phyloP scores from a whole-genome alignment of 768 basidiomycete species.

The Phanerochaete carnosa region DNA sequence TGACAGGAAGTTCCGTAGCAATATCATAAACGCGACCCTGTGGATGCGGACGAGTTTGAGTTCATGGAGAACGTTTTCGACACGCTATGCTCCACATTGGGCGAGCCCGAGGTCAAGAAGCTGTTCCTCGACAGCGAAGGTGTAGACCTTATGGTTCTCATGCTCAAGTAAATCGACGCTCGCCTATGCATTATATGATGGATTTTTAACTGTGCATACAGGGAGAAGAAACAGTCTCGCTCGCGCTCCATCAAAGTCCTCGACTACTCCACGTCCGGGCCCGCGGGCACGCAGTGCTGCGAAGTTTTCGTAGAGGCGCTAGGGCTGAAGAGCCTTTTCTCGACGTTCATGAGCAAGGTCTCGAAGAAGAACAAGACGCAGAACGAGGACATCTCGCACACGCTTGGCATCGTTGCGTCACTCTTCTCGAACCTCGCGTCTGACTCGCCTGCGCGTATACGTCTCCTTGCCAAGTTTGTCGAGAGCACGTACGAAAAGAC shows the following conservation, averaged over 20 bases:
- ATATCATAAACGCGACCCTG: slow-evolving; percentile 83
- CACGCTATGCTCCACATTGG: slow-evolving; percentile 79
- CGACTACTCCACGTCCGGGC: slow-evolving; percentile 85
- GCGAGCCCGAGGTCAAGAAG: slow-evolving; percentile 73
- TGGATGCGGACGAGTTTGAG: slow-evolving; percentile 86
- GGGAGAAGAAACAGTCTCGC: slow-evolving; percentile 79
- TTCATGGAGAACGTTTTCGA: slow-evolving; percentile 99
- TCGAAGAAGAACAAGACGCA: slow-evolving; percentile 56
- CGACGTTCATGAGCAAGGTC: slow-evolving; percentile 88
- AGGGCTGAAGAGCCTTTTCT: slow-evolving; percentile 88
- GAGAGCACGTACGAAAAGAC: slow-evolving; percentile 92
- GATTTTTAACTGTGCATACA: slow-evolving; percentile 27
- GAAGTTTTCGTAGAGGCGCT: slow-evolving; percentile 83
- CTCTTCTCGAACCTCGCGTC: slow-evolving; percentile 85
- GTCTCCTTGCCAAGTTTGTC: slow-evolving; percentile 90
- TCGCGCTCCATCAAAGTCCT: slow-evolving; percentile 87
- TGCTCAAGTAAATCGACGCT: slow-evolving; percentile 79
- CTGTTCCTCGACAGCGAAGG: slow-evolving; percentile 90
- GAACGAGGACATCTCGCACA: slow-evolving; percentile 83
- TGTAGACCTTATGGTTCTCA: slow-evolving; percentile 94
- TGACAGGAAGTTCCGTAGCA: slow-evolving; percentile 44
- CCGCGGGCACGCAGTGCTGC: slow-evolving; percentile 65
- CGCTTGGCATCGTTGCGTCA: slow-evolving; percentile 85
- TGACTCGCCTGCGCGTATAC: slow-evolving; percentile 74
- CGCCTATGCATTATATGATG: background rate